Percentiles rank a stretch among this genome's conserved stretches.
Evolutionary conservation across 805 yeast species (phyloP).

Genomic region (Candida multigemmis): DNA sequence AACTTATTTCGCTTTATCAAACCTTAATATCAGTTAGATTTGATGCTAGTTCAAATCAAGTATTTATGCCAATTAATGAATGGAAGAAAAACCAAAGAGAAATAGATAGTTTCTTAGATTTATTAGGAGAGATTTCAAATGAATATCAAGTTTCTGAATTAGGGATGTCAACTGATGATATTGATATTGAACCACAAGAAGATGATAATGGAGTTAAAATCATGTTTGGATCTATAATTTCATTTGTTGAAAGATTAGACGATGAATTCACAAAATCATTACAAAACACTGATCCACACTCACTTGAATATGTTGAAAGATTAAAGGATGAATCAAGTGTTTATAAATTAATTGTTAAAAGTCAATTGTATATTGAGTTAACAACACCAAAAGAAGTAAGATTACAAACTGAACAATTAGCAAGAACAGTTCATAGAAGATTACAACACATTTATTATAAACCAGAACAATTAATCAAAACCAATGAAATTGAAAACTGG

Average conservation of each 20-base stretch:
- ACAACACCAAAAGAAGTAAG: constrained; percentile 36
- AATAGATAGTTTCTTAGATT: constrained; percentile 49
- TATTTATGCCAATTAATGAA: constrained; percentile 68
- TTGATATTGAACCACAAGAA: constrained; percentile 58
- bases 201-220: constrained; percentile 55
- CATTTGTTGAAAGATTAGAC: constrained; percentile 86
- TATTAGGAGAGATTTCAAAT: constrained; percentile 54
- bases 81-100: constrained; percentile 71
- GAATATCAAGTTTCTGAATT: constrained; percentile 65
- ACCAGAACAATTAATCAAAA: constrained; percentile 62
- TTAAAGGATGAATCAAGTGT: constrained; percentile 77
- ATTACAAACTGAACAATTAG: constrained; percentile 45
- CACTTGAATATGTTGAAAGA: constrained; percentile 86
- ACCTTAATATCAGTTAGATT: constrained; percentile 82
- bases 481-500: constrained; percentile 76
- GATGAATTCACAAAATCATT: constrained; percentile 88
- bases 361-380: constrained; percentile 77
- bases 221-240: constrained; percentile 75
- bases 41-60: constrained; percentile 60
- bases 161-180: constrained; percentile 62
- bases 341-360: constrained; percentile 69
- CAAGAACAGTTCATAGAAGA: constrained; percentile 74
- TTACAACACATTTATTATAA: constrained; percentile 91
- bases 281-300: constrained; percentile 87
- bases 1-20: constrained; percentile 67